Evolutionary conservation across 441 rosid genomes (phyloP).

Genomic region (Codiaeum variegatum): DNA sequence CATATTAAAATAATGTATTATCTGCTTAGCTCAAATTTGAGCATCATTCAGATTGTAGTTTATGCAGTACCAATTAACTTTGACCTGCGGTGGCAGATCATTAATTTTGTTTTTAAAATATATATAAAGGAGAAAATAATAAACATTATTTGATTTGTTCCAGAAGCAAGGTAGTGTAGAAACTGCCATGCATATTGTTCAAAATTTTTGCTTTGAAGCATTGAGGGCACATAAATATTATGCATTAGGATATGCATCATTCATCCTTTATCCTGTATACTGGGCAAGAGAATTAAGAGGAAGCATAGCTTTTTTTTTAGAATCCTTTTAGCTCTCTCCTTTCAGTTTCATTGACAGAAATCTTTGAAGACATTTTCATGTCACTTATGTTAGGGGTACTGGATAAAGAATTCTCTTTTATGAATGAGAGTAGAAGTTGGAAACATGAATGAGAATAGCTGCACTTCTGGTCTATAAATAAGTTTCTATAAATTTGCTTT

Average conservation of each 20-base stretch:
- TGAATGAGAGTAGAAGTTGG: neutral
- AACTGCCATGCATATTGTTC: slow-evolving; percentile 1
- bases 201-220: neutral
- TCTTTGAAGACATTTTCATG: neutral
- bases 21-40: neutral
- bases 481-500: neutral
- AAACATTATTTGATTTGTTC: neutral
- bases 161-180: neutral
- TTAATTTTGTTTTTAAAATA: neutral
- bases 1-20: neutral
- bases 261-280: neutral
- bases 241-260: neutral
- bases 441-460: neutral
- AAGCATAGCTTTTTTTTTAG: neutral
- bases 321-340: neutral
- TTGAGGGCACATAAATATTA: neutral
- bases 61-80: neutral
- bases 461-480: neutral
- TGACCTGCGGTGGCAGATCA: neutral
- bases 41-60: slow-evolving; percentile 9
- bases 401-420: slow-evolving; percentile 2
- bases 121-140: neutral
- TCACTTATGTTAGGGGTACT: neutral
- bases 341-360: neutral
- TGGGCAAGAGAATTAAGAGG: neutral